Conservation (phyloP, 192 early-diverging fungal species). For the Kickxella alabastrina region DNA sequence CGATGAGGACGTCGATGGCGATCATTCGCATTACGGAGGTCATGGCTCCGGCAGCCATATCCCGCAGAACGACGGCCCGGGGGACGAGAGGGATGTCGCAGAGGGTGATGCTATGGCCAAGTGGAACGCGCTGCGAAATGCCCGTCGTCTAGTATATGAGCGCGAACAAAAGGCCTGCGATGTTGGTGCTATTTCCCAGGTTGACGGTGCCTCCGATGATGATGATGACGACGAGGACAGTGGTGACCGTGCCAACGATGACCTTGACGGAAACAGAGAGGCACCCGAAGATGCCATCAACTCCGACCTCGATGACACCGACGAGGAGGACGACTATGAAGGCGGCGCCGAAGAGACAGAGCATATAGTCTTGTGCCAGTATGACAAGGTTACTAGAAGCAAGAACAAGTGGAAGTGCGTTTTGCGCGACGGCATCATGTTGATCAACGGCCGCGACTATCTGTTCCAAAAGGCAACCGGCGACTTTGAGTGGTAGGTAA, state of each 20-base stretch:
- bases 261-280: constrained; percentile 11
- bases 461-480: constrained; percentile 91
- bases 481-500: constrained; percentile 92
- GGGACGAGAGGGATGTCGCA: constrained; percentile 18
- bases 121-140: constrained; percentile 20
- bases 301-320: constrained; percentile 73
- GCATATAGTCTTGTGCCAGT: constrained; percentile 72
- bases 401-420: constrained; percentile 99
- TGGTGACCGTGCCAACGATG: constrained; percentile 22
- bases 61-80: constrained; percentile 60
- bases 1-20: constrained; percentile 20
- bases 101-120: constrained; percentile 7
- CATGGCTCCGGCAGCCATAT: constrained; percentile 33
- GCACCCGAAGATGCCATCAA: constrained; percentile 61
- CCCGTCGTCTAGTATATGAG: constrained; percentile 11
- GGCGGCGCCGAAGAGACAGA: constrained; percentile 62
- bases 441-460: constrained; percentile 93
- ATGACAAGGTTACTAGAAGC: constrained; percentile 83
- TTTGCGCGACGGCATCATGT: constrained; percentile 93
- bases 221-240: constrained; percentile 32
- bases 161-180: neutral
- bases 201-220: constrained; percentile 43
- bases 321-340: constrained; percentile 62
- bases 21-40: constrained; percentile 16
- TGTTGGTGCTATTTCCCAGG: constrained; percentile 15